A percentile compares a stretch with the other conserved stretches of the same genome.
Evolutionary conservation across 495 filamentous ascomycete genomes (phyloP).

Genomic region (Penicillium macrosclerotiorum): DNA sequence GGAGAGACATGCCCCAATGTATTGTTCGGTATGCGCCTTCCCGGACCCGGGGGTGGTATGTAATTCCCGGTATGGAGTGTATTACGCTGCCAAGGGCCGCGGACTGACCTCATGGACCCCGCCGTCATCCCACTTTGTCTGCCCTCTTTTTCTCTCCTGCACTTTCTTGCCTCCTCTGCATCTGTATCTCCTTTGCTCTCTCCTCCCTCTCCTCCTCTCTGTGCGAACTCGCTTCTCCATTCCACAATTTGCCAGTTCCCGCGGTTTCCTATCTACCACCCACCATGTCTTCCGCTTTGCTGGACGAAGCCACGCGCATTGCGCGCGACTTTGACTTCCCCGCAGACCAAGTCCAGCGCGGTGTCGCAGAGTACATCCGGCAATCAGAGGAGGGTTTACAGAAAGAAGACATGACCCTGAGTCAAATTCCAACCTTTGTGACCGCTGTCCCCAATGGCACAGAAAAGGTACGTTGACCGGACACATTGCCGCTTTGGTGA

Average conservation of each 20-base stretch:
- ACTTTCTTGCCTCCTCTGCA: slow-evolving; percentile 9
- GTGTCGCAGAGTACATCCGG: slow-evolving; percentile 77
- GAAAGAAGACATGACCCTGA: slow-evolving; percentile 75
- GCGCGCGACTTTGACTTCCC: slow-evolving; percentile 84
- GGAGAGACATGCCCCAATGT: too few relatives aligned
- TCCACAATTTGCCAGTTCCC: not conserved
- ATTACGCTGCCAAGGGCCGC: too few relatives aligned
- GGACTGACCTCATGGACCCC: slow-evolving; percentile 41
- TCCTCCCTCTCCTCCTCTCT: slow-evolving; percentile 8
- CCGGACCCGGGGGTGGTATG: too few relatives aligned
- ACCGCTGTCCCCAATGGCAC: slow-evolving; percentile 95
- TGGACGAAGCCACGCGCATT: slow-evolving; percentile 73
- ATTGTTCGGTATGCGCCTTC: too few relatives aligned
- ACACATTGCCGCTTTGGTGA: slow-evolving; percentile 4
- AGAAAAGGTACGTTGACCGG: slow-evolving; percentile 78
- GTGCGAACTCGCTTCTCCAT: slow-evolving; percentile 4
- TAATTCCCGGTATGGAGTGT: too few relatives aligned
- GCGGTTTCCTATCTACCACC: not conserved
- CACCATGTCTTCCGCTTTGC: slow-evolving; percentile 51
- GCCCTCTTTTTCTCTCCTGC: slow-evolving; percentile 14
- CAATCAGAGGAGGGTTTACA: slow-evolving; percentile 86
- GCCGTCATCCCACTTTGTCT: slow-evolving; percentile 20
- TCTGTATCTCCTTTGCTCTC: slow-evolving; percentile 2
- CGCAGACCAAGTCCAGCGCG: slow-evolving; percentile 72
- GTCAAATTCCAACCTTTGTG: slow-evolving; percentile 96